phyloP scores from a whole-genome alignment of 148 eudicot genomes.

The Simmondsia chinensis region DNA sequence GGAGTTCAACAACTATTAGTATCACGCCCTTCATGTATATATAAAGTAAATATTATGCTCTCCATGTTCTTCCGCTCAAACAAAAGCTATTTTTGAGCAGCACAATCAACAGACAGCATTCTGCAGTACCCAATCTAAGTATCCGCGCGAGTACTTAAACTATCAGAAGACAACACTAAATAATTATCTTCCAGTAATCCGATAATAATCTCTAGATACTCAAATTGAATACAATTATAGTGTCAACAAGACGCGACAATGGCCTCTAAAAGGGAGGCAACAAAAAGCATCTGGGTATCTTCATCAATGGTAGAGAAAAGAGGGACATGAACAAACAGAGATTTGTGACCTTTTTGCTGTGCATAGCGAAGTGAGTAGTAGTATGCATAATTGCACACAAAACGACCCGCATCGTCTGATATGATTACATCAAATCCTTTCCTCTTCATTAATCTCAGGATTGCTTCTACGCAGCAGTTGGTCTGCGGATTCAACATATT shows the following conservation, averaged over 20 bases:
- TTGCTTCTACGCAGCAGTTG: slow-evolving; percentile 30
- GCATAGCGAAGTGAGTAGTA: slow-evolving; percentile 74
- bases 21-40: too few species aligned
- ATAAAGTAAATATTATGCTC: too few species aligned
- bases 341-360: slow-evolving; percentile 49
- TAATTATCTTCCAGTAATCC: too few species aligned
- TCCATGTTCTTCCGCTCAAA: too few species aligned
- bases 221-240: too few species aligned
- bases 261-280: slow-evolving; percentile 47
- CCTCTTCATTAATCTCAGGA: slow-evolving; percentile 35
- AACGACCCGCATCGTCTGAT: slow-evolving; percentile 72
- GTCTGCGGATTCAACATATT: slow-evolving; percentile 30
- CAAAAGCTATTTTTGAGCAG: too few species aligned
- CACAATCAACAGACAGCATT: too few species aligned
- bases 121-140: too few species aligned
- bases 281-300: slow-evolving; percentile 64
- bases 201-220: too few species aligned
- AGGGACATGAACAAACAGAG: slow-evolving; percentile 76
- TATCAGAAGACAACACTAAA: too few species aligned
- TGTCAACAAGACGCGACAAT: slow-evolving; percentile 39
- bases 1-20: too few species aligned
- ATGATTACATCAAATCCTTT: slow-evolving; percentile 35
- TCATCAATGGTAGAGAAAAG: slow-evolving; percentile 49
- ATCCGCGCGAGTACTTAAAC: too few species aligned
- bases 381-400: slow-evolving; percentile 77